Evolutionary conservation across 2,329 filamentous ascomycete genomes (phyloP), one percentile per base, ranked within the genome.

Genomic region (Claviceps cyperi): DNA sequence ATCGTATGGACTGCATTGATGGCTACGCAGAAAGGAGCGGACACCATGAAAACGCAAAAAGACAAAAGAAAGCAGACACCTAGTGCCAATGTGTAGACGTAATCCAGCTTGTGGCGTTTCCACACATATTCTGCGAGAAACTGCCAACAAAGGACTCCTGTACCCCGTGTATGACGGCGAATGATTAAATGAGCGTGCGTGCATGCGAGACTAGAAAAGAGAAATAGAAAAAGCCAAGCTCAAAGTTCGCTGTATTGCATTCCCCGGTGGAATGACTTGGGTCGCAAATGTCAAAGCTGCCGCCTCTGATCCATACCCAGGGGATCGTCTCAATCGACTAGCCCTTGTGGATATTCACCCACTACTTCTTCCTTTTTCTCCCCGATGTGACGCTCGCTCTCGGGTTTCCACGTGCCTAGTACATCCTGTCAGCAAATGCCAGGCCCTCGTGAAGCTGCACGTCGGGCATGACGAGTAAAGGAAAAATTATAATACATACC

Each of bases 381-480:
- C 58, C 83, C 83, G 58, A 87, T 84, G 58, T 86, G 81, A 55
- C 83, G 75, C 61, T 84, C 78, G 57, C 66, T 76, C 61, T 86
- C 82, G 22, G 84, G 83, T 64, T 88, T 88, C 83, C 83, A 88
- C 3, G 81, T 83, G 46, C 83, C 83, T 87, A 59, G 6, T 15
- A 14, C 2, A 8, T 15, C 5, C 11, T 43, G 35, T 48, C 50
- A 46, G 55, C 63, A 48, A n/a, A 17, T 39, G 38, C 63, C 56
- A 40, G 21, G 50, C 35, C 35, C 37, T 17, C 4, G 9, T 3
- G 15, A 19, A 40, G 4, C 22, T 5, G 8, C 3, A 17, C 5
- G 11, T 4, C 6, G 19, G 1, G 3, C 21, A 4, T 43, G 28
- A 36, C 44, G 51, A 11, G 50, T 47, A 21, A 40, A 28, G n/a